These are phyloP conservation scores for Fistulina hepatica DNA, from an alignment of 1,284 basidiomycete species.

Conservation along the genomic window DNA sequence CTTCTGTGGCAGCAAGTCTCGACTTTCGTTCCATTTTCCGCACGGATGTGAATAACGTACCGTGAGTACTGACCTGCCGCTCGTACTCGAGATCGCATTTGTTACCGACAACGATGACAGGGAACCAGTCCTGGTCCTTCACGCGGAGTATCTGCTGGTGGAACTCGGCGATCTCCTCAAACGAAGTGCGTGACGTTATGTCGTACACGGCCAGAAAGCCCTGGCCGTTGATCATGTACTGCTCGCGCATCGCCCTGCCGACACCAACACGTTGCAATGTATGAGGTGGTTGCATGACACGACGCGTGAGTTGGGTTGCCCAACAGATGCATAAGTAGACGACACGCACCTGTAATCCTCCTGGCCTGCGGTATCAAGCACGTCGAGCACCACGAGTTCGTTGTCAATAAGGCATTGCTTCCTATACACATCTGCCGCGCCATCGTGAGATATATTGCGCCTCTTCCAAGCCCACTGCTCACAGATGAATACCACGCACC, in stretches of 20 bases:
- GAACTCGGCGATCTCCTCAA: constrained; percentile 96
- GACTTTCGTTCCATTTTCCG: constrained; percentile 3
- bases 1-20: constrained; percentile 55
- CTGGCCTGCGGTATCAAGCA: constrained; percentile 97
- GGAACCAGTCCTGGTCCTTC: constrained; percentile 97
- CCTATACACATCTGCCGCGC: constrained; percentile 72
- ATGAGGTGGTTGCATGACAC: constrained; percentile 7
- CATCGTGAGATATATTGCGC: no score
- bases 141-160: constrained; percentile 95
- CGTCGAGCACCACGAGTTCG: constrained; percentile 93
- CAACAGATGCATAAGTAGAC: no score
- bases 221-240: constrained; percentile 96
- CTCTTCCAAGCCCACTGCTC: constrained; percentile 4
- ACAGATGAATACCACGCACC: no score
- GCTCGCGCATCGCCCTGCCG: constrained; percentile 92
- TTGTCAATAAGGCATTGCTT: constrained; percentile 98
- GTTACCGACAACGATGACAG: constrained; percentile 96
- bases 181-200: constrained; percentile 96
- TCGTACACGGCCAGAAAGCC: constrained; percentile 98
- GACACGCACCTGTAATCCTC: constrained; percentile 98
- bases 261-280: constrained; percentile 1
- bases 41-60: constrained; percentile 36
- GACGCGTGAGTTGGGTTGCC: constrained; percentile 17
- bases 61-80: constrained; percentile 93
- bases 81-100: constrained; percentile 99